Evolutionary conservation across 2,329 filamentous ascomycete genomes (phyloP), one percentile per base, ranked within the genome.

Genomic region (Ramichloridium luteum): DNA sequence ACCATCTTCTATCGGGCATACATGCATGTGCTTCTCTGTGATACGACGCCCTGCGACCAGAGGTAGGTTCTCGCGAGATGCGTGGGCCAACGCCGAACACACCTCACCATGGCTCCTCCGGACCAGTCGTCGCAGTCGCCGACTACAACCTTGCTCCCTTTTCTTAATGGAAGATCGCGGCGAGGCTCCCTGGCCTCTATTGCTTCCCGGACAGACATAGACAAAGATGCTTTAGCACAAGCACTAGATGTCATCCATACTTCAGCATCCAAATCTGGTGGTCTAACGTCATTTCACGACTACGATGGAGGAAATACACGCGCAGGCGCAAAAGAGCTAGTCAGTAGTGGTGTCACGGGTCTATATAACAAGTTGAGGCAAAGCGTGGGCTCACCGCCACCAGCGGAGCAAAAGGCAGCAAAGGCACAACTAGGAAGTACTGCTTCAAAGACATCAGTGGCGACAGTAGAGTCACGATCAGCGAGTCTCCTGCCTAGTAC

Each of bases 201-300:
- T n/a, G 50, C 46, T 6, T 59, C 56, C 4, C 49, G 46, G 5
- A 31, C 34, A 2, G 43, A 50, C 29, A 59, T 73, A 25, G 80
- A 86, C 54, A 80, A 74, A 51, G 80, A 84, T 40, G 77, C 81
- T 35, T 67, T 88, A 22, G 74, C 80, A 18, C 73, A 83, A 40
- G 72, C 79, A 12, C 73, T 94, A 38, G 80, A 93, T 57, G 77
- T 82, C 47, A 93, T 94, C 44, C 88, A 94, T 57, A 84, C 68
- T 30, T 77, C 81, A 4, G 85, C 86, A n/a, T 92, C 81, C 50
- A 80, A 82, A 53, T 81, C 81, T 18, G 80, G 80, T 40, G 73
- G 76, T 18, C 67, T 96, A 28, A 96, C 88, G 2, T 92, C 85
- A 6, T 96, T 96, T 59, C 92, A 92, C 58, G 86, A 94, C 51